Conservation (phyloP, 768 basidiomycete species). For the Suillus americanus region DNA sequence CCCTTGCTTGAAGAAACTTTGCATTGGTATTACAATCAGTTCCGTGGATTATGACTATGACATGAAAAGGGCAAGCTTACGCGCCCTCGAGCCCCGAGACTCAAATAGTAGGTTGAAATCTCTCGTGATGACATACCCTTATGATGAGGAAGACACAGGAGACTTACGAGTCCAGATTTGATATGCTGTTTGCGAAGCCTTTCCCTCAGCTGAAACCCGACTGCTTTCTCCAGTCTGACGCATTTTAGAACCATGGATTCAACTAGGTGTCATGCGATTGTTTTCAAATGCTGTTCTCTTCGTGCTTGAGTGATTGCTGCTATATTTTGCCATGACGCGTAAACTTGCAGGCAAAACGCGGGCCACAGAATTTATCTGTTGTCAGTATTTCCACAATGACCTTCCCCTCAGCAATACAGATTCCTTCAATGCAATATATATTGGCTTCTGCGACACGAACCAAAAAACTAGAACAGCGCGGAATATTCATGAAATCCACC, state of each 20-base stretch:
- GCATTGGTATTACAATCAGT: neutral
- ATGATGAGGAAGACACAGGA: neutral
- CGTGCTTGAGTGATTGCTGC: no score
- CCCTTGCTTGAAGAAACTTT: neutral
- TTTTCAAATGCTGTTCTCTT: neutral
- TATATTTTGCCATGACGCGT: neutral
- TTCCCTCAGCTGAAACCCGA: neutral
- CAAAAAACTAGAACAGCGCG: no score
- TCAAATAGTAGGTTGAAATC: neutral
- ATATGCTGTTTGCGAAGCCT: neutral
- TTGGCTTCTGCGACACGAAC: neutral
- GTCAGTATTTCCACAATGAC: neutral
- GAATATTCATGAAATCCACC: neutral
- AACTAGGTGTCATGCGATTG: neutral
- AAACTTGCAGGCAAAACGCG: neutral
- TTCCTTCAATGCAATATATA: neutral
- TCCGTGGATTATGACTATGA: neutral
- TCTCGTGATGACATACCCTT: neutral
- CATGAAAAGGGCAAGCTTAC: neutral
- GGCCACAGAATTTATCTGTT: neutral
- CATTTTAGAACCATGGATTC: neutral
- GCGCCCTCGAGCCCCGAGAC: neutral
- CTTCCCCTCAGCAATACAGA: neutral
- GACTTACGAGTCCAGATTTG: neutral
- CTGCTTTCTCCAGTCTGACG: neutral